A percentile compares a stretch with the other conserved stretches of the same genome.
phyloP scores from a whole-genome alignment of 768 basidiomycete species.

The Mycena leptocephala region DNA sequence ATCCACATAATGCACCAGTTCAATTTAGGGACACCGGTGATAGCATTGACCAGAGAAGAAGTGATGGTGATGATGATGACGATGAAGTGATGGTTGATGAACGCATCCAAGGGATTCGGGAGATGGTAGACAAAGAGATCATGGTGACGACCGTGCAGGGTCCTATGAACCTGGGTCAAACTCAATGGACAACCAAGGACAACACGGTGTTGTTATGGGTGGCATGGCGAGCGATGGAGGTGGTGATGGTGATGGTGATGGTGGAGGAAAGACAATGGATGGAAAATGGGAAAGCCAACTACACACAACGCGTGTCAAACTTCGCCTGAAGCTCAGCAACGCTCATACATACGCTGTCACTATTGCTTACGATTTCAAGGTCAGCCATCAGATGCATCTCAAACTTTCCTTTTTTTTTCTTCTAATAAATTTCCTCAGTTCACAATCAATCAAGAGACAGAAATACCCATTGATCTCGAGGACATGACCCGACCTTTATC shows the following conservation, averaged over 20 bases:
- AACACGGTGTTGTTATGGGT: background rate
- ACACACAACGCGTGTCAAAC: background rate
- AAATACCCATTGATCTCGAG: background rate
- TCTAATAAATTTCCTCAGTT: background rate
- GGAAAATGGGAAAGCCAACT: slow-evolving; percentile 3
- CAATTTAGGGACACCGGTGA: background rate
- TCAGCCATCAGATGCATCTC: background rate
- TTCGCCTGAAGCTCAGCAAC: background rate
- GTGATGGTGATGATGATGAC: background rate
- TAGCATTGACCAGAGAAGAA: background rate
- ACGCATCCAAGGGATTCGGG: background rate
- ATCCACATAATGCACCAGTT: background rate
- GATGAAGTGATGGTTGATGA: background rate
- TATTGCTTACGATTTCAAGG: slow-evolving; percentile 10
- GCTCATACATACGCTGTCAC: background rate
- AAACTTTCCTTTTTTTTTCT: background rate
- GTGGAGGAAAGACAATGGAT: background rate
- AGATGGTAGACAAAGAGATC: background rate
- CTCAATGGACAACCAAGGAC: background rate
- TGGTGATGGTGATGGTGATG: background rate
- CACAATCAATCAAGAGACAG: background rate
- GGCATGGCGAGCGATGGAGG: background rate
- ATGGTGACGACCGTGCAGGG: background rate
- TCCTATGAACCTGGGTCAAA: background rate
- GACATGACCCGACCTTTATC: background rate